Base-by-base conservation (phyloP, 2,329 filamentous ascomycete species). In the Mycosphaerelloides madeirae region DNA sequence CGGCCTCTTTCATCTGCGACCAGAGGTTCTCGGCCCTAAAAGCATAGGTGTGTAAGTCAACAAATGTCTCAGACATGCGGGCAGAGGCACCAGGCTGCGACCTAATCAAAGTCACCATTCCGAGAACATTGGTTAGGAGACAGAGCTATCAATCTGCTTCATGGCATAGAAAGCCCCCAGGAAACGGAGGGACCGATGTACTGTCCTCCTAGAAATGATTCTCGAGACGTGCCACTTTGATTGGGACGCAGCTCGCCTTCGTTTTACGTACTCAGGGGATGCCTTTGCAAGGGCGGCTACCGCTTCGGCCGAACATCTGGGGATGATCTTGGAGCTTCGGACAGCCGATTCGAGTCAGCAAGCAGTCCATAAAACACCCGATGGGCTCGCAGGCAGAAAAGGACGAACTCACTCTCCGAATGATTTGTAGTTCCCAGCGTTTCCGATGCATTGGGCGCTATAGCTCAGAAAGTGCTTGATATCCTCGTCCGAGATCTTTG, bases 351-450 rank as follows among this genome's bases (percentile, higher is more conserved):
- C 6, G 9, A 6, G 58, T 75, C 71, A 14, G 54, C 55, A 25
- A 49, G 49, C 2, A 43, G 46, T 18, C 48, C 49, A 46, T 36
- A 49, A 12, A 20, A 14, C 16, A 22, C 22, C 19, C 18, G n/a
- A 39, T 3, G 14, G 14, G 25, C n/a, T 9, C 37, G 6, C 12
- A 39, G 22, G 16, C 11, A 14, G 65, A 66, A 54, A 25, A 25
- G 9, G 22, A 9, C 22, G 22, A 25, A 25, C 22, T 25, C 22
- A 18, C 14, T 73, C 72, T n/a, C 58, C 58, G 43, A 75, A 74
- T 3, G 66, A 70, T 54, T 74, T 74, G 65, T 72, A 78, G 60
- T 78, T 78, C 41, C 75, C 75, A 25, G 70, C 53, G 48, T 77
- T 78, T n/a, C 73, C 74, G 5, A 79, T 62, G 44, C 78, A 78